Evolutionary conservation across 1,284 basidiomycete genomes (phyloP).

Genomic region (Serendipita sp.): DNA sequence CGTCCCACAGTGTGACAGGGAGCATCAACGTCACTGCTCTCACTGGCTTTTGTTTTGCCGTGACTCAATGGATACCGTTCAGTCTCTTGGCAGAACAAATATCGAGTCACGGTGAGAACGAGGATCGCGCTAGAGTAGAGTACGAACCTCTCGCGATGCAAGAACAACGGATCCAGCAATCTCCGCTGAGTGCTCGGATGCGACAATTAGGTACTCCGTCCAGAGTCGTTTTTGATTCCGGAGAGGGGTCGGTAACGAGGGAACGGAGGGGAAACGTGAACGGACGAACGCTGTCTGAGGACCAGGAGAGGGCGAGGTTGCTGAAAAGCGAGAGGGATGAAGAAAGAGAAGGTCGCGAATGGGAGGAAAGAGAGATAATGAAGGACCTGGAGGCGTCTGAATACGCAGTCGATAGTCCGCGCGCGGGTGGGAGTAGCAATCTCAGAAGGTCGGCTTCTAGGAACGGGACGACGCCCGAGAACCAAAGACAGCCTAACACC

Average conservation of each 20-base stretch:
- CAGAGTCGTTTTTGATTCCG: not conserved
- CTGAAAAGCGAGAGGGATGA: not conserved
- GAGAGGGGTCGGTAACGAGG: not conserved
- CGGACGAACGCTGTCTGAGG: conserved; percentile 16
- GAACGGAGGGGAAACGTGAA: not conserved
- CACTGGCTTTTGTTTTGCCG: conserved; percentile 64
- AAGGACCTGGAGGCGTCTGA: conserved; percentile 10
- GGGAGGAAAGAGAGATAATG: conserved; percentile 10
- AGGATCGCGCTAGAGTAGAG: not conserved
- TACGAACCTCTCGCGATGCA: not conserved
- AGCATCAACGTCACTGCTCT: conserved; percentile 38
- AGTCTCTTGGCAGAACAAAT: conserved; percentile 34
- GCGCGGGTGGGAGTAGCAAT: not conserved
- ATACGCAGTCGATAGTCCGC: not conserved
- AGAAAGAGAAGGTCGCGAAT: not conserved
- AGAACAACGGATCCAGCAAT: not conserved
- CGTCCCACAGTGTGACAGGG: conserved; percentile 14
- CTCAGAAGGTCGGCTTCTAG: not conserved
- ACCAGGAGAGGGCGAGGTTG: conserved; percentile 15
- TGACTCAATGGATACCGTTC: conserved; percentile 70
- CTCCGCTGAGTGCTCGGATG: not conserved
- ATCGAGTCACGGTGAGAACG: not conserved
- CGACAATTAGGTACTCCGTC: no score
- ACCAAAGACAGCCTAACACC: conserved; percentile 24
- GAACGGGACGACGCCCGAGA: not conserved